phyloP scores from a whole-genome alignment of 441 rosid genomes.

The Macaranga tanarius region DNA sequence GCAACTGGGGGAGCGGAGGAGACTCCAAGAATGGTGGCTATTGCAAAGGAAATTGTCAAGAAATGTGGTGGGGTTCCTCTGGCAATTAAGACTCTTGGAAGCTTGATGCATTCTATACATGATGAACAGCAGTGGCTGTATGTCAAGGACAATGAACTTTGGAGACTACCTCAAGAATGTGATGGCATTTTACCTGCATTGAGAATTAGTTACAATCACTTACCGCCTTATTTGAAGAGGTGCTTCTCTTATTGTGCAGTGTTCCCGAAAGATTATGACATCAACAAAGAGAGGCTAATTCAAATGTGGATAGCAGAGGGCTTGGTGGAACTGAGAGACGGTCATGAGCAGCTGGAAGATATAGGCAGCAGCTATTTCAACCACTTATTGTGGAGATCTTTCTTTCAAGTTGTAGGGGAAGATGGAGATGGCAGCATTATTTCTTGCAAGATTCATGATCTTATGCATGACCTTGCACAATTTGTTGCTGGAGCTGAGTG shows the following conservation, averaged over 20 bases:
- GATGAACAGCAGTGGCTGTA: slow-evolving; percentile 25
- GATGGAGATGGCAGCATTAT: slow-evolving; percentile 2
- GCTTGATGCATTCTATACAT: slow-evolving; percentile 25
- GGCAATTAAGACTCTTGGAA: slow-evolving; percentile 33
- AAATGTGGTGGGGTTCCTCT: slow-evolving; percentile 35
- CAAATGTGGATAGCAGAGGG: slow-evolving; percentile 33
- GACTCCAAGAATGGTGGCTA: slow-evolving; percentile 4
- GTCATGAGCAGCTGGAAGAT: slow-evolving; percentile 7
- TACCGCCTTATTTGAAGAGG: slow-evolving; percentile 32
- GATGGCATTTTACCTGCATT: slow-evolving; percentile 20
- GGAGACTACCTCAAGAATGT: slow-evolving; percentile 22
- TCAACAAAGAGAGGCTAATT: slow-evolving; percentile 30
- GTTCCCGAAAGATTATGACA: slow-evolving; percentile 30
- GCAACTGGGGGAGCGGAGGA: not conserved
- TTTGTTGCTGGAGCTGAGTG: slow-evolving; percentile 24
- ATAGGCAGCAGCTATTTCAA: slow-evolving; percentile 21
- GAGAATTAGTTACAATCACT: slow-evolving; percentile 29
- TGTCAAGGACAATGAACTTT: slow-evolving; percentile 29
- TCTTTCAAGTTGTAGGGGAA: slow-evolving; percentile 25
- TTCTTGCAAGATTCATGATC: slow-evolving; percentile 26
- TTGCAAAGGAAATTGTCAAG: slow-evolving; percentile 23
- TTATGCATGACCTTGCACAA: slow-evolving; percentile 32
- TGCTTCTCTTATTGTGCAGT: slow-evolving; percentile 30
- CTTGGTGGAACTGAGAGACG: slow-evolving; percentile 17
- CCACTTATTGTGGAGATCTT: slow-evolving; percentile 17